phyloP scores from a whole-genome alignment of 805 yeast species.

The Danielia oregonensis region DNA sequence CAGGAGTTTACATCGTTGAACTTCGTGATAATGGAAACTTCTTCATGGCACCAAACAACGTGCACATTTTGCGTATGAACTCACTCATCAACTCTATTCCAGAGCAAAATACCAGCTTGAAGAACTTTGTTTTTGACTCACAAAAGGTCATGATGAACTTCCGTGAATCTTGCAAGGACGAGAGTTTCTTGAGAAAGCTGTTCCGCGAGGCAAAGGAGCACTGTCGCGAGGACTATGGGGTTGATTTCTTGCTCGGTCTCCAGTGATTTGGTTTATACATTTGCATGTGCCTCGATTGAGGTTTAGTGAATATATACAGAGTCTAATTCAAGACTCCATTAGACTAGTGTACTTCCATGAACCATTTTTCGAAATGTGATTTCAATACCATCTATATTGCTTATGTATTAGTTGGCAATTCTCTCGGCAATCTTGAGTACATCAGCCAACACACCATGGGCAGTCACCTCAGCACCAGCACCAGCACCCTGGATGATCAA shows the following conservation, averaged over 20 bases:
- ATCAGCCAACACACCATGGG: slow-evolving; percentile 89
- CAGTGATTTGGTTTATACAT: too few species aligned
- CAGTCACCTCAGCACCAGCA: slow-evolving; percentile 72
- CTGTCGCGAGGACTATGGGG: slow-evolving; percentile 35
- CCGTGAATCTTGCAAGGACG: slow-evolving; percentile 56
- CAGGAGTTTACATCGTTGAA: slow-evolving; percentile 90
- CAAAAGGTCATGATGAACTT: slow-evolving; percentile 72
- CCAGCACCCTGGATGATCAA: slow-evolving; percentile 98
- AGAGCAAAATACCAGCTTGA: slow-evolving; percentile 21
- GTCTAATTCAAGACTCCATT: too few species aligned
- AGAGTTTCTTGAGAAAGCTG: slow-evolving; percentile 43
- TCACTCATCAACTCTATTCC: slow-evolving; percentile 29
- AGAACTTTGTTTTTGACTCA: slow-evolving; percentile 50
- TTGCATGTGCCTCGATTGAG: too few species aligned
- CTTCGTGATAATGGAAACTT: slow-evolving; percentile 73
- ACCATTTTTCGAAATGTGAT: too few species aligned
- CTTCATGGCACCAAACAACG: slow-evolving; percentile 82
- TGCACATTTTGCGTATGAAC: slow-evolving; percentile 72
- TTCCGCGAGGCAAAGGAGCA: slow-evolving; percentile 57
- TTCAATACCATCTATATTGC: slow-evolving; percentile 2
- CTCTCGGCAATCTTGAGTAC: slow-evolving; percentile 89
- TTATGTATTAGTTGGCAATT: slow-evolving; percentile 51
- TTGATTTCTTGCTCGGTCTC: slow-evolving; percentile 15
- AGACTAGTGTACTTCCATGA: too few species aligned
- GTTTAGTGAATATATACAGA: too few species aligned